Evolutionary conservation across 2,329 filamentous ascomycete genomes (phyloP), one percentile per base, ranked within the genome.

Genomic region (Colletotrichum neosansevieriae): DNA sequence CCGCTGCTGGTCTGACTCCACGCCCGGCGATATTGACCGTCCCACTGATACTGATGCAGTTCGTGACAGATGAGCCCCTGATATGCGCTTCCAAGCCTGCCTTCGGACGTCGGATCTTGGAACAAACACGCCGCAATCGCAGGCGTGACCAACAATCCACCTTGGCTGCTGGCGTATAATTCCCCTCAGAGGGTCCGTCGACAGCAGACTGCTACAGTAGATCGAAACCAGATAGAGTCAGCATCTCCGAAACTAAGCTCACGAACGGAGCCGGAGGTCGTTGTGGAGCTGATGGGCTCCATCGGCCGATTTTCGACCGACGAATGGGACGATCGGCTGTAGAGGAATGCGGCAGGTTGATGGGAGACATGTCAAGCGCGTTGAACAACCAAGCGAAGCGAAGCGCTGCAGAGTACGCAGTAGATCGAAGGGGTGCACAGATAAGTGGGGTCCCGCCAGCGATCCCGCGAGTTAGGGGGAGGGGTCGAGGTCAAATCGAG

Each of bases 321-420:
- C 65, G 61, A 65, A 65, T 65, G 45, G 21, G 59, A 63, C 36
- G 64, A 32, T 36, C 50, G 50, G 17, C 11, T 40, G 13, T 7
- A 44, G 29, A 51, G 64, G 38, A 67, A 67, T 64, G 59, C 44
- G 64, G 64, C 60, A 67, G 44, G 64, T 53, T 40, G 53, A 61
- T 50, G 49, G 47, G n/a, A 65, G 24, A 49, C 47, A 68, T 54
- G 65, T 65, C 61, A 50, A 59, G 61, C 53, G 60, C 32, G 61
- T 49, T 42, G 19, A 49, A 56, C 49, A 40, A 49, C 51, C 49
- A 49, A 40, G 36, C 42, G 19, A 49, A 40, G 36, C 42, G 19
- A 42, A 17, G 12, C 13, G 38, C 36, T 44, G 54, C 64, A 67
- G 11, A 58, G n/a, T n/a, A n/a, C n/a, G n/a, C n/a, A n/a, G 40